These are phyloP conservation scores for Amanita rubescens DNA, from an alignment of 768 basidiomycete genomes.

Conservation along the genomic window DNA sequence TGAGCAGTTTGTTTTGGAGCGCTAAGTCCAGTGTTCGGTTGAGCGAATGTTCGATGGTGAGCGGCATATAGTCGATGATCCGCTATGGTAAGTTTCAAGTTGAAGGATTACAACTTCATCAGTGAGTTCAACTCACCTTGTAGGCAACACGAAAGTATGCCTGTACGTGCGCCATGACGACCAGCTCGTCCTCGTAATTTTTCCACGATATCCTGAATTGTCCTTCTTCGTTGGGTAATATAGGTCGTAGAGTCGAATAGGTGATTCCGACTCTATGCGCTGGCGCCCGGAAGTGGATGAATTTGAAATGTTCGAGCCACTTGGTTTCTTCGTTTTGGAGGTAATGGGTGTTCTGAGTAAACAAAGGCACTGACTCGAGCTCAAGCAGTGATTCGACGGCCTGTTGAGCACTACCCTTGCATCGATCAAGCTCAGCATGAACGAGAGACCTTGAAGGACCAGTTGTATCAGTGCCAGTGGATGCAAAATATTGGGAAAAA, in stretches of 20 bases:
- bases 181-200: slow-evolving; percentile 25
- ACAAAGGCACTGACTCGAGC: neutral
- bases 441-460: neutral
- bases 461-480: neutral
- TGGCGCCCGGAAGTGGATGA: neutral
- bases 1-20: slow-evolving; percentile 24
- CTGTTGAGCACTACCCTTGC: neutral
- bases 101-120: neutral
- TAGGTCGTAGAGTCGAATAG: no score
- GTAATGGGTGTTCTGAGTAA: slow-evolving; percentile 12
- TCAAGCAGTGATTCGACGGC: neutral
- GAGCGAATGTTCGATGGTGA: slow-evolving; percentile 34
- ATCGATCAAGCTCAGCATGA: neutral
- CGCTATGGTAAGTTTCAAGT: slow-evolving; percentile 25
- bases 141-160: slow-evolving; percentile 43
- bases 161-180: slow-evolving; percentile 36
- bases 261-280: neutral
- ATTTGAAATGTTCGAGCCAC: neutral
- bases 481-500: neutral
- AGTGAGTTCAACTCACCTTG: slow-evolving; percentile 24
- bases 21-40: slow-evolving; percentile 25
- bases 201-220: no score
- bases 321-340: neutral
- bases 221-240: no score
- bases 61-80: slow-evolving; percentile 37